phyloP scores from a whole-genome alignment of 2,329 filamentous ascomycete species.

The Myotisia sp. region DNA sequence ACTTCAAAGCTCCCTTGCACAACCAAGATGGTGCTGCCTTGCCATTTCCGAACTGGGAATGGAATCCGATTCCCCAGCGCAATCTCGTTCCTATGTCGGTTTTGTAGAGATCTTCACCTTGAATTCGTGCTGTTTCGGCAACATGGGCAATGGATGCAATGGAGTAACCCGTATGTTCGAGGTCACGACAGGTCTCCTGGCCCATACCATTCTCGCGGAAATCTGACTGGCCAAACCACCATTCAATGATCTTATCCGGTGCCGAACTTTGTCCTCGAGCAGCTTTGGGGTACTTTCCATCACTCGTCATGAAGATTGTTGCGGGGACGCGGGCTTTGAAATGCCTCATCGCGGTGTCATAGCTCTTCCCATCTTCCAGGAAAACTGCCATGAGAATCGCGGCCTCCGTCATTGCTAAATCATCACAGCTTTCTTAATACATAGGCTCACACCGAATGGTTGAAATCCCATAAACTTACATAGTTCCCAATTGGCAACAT shows the following conservation, averaged over 20 bases:
- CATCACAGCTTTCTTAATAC: too few species aligned
- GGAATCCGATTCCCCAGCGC: slow-evolving; percentile 15
- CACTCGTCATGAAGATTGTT: slow-evolving; percentile 16
- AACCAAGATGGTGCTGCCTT: slow-evolving; percentile 13
- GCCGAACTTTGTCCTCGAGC: not conserved
- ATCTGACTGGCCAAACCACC: slow-evolving; percentile 11
- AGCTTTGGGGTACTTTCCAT: slow-evolving; percentile 13
- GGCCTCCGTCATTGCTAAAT: slow-evolving; percentile 15
- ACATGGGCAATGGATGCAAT: slow-evolving; percentile 18
- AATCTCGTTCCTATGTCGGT: slow-evolving; percentile 14
- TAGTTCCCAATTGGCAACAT: slow-evolving; percentile 19
- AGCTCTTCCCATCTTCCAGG: slow-evolving; percentile 14
- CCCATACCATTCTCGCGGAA: slow-evolving; percentile 12
- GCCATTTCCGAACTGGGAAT: slow-evolving; percentile 13
- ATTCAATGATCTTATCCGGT: slow-evolving; percentile 6
- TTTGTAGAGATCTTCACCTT: slow-evolving; percentile 16
- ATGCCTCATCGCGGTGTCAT: slow-evolving; percentile 15
- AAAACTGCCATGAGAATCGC: slow-evolving; percentile 16
- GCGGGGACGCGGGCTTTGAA: slow-evolving; percentile 17
- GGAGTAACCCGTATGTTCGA: slow-evolving; percentile 17
- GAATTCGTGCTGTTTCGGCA: slow-evolving; percentile 18
- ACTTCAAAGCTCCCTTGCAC: slow-evolving; percentile 11
- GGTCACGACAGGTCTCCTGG: slow-evolving; percentile 21
- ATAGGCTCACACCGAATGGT: too few species aligned
- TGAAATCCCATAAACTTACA: slow-evolving; percentile 13